A percentile compares a stretch with the other conserved stretches of the same genome.
phyloP scores from a whole-genome alignment of 306 rosid species.

The Abrus pulchellus region DNA sequence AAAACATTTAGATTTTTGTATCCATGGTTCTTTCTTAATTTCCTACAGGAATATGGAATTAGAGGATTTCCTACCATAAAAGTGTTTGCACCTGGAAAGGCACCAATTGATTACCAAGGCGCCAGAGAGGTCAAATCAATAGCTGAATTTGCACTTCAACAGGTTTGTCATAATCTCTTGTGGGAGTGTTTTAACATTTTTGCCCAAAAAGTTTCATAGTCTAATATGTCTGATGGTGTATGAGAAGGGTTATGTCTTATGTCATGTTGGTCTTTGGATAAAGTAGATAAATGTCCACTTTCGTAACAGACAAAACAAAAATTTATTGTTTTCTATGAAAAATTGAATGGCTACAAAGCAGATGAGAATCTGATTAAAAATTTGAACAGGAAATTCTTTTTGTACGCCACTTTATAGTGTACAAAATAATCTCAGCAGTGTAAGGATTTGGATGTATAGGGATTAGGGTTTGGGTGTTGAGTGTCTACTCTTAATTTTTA shows the following conservation, averaged over 20 bases:
- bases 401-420: slow-evolving; percentile 11
- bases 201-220: neutral
- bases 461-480: neutral
- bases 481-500: neutral
- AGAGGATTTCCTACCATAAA: slow-evolving; percentile 93
- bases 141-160: slow-evolving; percentile 87
- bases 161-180: slow-evolving; percentile 63
- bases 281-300: slow-evolving; percentile 26
- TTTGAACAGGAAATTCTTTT: slow-evolving; percentile 21
- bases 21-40: slow-evolving; percentile 34
- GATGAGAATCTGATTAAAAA: slow-evolving; percentile 7
- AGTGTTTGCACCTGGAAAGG: slow-evolving; percentile 88
- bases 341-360: neutral
- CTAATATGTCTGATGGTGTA: slow-evolving; percentile 23
- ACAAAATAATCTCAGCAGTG: neutral
- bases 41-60: slow-evolving; percentile 85
- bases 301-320: slow-evolving; percentile 22
- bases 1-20: slow-evolving; percentile 24
- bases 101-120: slow-evolving; percentile 94
- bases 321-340: neutral
- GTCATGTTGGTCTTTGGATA: neutral
- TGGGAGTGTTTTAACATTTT: neutral
- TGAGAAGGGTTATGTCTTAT: slow-evolving; percentile 30
- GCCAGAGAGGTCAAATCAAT: slow-evolving; percentile 94
- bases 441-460: neutral